Evolutionary conservation across 441 rosid species (phyloP).

Genomic region (Omphalea diandra): DNA sequence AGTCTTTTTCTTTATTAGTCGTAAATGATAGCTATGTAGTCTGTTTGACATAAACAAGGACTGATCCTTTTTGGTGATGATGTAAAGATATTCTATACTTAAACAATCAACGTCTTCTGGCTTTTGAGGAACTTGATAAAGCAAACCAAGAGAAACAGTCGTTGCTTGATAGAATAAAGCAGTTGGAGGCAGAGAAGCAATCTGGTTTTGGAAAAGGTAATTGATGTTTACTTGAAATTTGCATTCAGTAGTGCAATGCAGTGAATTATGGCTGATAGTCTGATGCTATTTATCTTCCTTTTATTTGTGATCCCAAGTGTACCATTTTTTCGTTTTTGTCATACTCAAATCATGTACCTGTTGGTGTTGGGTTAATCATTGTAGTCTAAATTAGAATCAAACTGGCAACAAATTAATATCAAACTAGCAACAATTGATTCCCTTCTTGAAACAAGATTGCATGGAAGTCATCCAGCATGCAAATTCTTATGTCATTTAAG

Average conservation of each 20-base stretch:
- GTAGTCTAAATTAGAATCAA: too few relatives aligned
- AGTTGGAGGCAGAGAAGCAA: conserved; percentile 43
- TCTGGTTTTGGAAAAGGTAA: conserved; percentile 40
- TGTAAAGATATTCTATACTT: conserved; percentile 59
- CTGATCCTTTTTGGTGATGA: conserved; percentile 2
- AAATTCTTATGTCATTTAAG: not conserved
- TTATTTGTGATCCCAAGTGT: not conserved
- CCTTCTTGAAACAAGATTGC: not conserved
- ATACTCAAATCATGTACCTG: not conserved
- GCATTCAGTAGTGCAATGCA: conserved; percentile 13
- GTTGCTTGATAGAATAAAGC: conserved; percentile 48
- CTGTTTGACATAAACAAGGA: not conserved
- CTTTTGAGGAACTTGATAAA: conserved; percentile 56
- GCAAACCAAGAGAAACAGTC: conserved; percentile 50
- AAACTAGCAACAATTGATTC: not conserved
- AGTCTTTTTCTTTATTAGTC: not conserved
- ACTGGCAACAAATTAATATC: not conserved
- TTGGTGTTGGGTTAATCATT: not conserved
- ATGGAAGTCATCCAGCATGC: not conserved
- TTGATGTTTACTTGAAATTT: not conserved
- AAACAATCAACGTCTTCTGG: conserved; percentile 63
- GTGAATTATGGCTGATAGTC: conserved; percentile 3
- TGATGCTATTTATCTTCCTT: not conserved
- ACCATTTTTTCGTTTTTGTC: not conserved
- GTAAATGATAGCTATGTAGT: not conserved